phyloP scores from a whole-genome alignment of 148 eudicot genomes.

The Rhododendron mucronatum region DNA sequence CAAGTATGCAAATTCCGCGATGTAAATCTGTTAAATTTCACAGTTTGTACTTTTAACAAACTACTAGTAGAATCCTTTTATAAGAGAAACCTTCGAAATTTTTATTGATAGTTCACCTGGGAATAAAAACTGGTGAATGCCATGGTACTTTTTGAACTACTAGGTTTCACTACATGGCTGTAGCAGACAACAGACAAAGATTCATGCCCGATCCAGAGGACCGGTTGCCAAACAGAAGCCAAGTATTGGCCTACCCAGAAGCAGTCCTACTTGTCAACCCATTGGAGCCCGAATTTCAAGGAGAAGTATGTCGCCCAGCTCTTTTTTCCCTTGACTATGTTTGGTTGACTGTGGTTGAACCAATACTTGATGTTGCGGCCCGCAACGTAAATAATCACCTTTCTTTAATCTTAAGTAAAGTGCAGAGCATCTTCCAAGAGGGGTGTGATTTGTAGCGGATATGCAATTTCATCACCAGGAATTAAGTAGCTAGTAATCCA shows the following conservation, averaged over 20 bases:
- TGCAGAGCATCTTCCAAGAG: too few species aligned
- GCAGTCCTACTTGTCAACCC: constrained; percentile 73
- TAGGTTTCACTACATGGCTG: constrained; percentile 79
- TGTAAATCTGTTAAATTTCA: not conserved
- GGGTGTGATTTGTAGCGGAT: not conserved
- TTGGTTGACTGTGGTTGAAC: not conserved
- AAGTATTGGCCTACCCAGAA: constrained; percentile 62
- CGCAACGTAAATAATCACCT: too few species aligned
- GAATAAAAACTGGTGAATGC: not conserved
- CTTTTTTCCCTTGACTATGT: not conserved
- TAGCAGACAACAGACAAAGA: constrained; percentile 67
- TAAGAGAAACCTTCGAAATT: not conserved
- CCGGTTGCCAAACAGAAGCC: constrained; percentile 51
- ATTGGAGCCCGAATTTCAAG: constrained; percentile 35
- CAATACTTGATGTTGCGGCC: too few species aligned
- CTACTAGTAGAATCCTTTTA: not conserved
- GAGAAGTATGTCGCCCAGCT: constrained; percentile 26
- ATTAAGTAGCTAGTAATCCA: not conserved
- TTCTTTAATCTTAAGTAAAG: too few species aligned
- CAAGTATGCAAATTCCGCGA: constrained; percentile 30
- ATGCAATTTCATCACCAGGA: not conserved
- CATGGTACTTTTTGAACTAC: not conserved
- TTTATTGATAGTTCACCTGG: not conserved
- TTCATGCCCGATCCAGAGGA: constrained; percentile 83
- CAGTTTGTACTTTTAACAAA: not conserved